Conservation (phyloP, 1,284 basidiomycete species). For the Kwoniella shivajii region DNA sequence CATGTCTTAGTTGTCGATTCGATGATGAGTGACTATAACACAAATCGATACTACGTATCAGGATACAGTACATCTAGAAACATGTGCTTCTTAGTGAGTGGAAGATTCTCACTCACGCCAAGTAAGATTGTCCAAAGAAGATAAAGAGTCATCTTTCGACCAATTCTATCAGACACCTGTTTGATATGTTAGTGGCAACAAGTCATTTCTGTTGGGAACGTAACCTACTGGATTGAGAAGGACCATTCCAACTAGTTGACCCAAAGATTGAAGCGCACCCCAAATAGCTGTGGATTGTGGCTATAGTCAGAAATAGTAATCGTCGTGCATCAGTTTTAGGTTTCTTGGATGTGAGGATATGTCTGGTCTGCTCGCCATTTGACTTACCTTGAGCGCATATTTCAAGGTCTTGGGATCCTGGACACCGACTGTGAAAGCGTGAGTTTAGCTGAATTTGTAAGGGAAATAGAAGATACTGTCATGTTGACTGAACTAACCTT, state of each 20-base stretch:
- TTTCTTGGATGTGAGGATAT: background rate
- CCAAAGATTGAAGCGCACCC: conserved; percentile 21
- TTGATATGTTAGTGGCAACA: conserved; percentile 14
- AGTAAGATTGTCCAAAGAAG: conserved; percentile 17
- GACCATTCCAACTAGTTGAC: conserved; percentile 21
- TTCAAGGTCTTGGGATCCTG: background rate
- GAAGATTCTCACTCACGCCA: conserved; percentile 10
- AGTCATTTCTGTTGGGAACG: background rate
- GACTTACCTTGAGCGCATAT: background rate
- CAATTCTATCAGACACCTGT: conserved; percentile 13
- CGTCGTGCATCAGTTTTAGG: background rate
- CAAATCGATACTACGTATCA: too few relatives aligned
- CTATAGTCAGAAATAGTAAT: background rate
- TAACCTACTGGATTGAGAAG: conserved; percentile 8
- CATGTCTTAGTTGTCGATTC: conserved; percentile 15
- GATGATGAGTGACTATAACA: conserved; percentile 14
- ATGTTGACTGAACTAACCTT: conserved; percentile 1
- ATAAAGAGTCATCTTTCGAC: conserved; percentile 19
- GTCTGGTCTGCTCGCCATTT: background rate
- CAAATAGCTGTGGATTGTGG: conserved; percentile 6
- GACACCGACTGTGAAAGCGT: background rate
- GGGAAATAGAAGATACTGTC: too few relatives aligned
- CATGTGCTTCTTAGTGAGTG: background rate
- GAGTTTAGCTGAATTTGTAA: too few relatives aligned
- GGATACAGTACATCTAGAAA: too few relatives aligned